phyloP scores from a whole-genome alignment of 148 eudicot species.

The Camellia japonica region DNA sequence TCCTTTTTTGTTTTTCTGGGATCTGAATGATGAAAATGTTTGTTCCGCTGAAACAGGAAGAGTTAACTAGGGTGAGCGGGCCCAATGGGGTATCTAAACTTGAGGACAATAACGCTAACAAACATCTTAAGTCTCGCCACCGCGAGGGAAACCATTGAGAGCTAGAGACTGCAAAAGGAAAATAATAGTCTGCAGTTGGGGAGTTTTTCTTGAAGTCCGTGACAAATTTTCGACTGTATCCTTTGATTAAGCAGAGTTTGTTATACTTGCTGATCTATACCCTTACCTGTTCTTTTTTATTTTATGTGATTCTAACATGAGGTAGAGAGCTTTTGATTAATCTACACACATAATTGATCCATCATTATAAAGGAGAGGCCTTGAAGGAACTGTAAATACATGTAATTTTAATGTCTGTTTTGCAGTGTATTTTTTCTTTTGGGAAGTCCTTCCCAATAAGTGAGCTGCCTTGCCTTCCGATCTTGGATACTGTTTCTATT shows the following conservation, averaged over 20 bases:
- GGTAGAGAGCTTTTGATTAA: background rate
- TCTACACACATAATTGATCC: background rate
- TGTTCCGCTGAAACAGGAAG: constrained; percentile 52
- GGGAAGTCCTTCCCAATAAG: background rate
- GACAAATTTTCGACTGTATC: background rate
- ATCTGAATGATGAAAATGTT: background rate
- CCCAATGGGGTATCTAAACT: constrained; percentile 43
- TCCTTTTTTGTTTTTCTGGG: background rate
- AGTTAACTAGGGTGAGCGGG: constrained; percentile 51
- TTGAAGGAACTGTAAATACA: background rate
- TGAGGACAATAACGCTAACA: constrained; percentile 30
- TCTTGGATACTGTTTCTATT: too few species aligned
- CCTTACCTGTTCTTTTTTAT: background rate
- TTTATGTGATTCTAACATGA: background rate
- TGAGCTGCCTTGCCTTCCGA: too few species aligned
- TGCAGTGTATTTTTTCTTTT: background rate
- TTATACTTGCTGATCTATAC: constrained; percentile 5
- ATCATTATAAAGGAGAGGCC: background rate
- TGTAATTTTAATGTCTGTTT: background rate
- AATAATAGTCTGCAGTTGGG: background rate
- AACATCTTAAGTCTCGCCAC: constrained; percentile 17
- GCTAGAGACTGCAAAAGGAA: background rate
- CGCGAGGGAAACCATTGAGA: constrained; percentile 38
- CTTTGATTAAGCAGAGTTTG: background rate
- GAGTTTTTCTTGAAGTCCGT: background rate